Percentiles rank a stretch among this genome's conserved stretches.
phyloP scores from a whole-genome alignment of 2,329 filamentous ascomycete genomes.

The Sclerotinia sclerotiorum region DNA sequence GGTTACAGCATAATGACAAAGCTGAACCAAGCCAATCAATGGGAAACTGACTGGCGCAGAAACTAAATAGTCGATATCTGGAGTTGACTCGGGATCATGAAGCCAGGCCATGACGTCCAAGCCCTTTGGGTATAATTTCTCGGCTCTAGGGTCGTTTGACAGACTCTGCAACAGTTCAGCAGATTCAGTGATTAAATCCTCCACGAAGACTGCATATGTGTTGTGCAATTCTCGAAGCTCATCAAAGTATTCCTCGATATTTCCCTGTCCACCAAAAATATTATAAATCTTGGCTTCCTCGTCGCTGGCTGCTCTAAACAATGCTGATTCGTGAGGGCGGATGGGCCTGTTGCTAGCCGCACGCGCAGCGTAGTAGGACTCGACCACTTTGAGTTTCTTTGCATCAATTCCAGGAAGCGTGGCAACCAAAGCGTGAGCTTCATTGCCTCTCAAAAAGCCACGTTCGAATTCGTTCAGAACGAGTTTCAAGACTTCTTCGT shows the following conservation, averaged over 20 bases:
- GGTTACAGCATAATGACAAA: slow-evolving; percentile 92
- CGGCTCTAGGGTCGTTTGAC: slow-evolving; percentile 77
- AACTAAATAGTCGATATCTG: slow-evolving; percentile 90
- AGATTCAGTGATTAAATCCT: slow-evolving; percentile 76
- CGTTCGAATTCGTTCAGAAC: slow-evolving; percentile 95
- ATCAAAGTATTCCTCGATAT: slow-evolving; percentile 99
- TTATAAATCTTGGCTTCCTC: slow-evolving; percentile 83
- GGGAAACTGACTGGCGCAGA: slow-evolving; percentile 95
- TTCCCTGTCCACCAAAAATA: slow-evolving; percentile 95
- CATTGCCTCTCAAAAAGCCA: slow-evolving; percentile 90
- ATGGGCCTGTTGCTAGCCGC: slow-evolving; percentile 81
- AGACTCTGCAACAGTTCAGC: slow-evolving; percentile 86
- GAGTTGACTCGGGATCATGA: slow-evolving; percentile 82
- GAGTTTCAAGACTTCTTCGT: slow-evolving; percentile 88
- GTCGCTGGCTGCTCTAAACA: slow-evolving; percentile 84
- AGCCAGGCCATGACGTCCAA: slow-evolving; percentile 94
- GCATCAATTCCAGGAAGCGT: slow-evolving; percentile 83
- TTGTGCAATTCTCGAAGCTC: slow-evolving; percentile 88
- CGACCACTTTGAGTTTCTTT: slow-evolving; percentile 89
- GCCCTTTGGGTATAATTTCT: slow-evolving; percentile 97
- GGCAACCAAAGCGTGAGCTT: slow-evolving; percentile 87
- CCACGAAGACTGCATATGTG: slow-evolving; percentile 88
- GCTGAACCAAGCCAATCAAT: slow-evolving; percentile 91
- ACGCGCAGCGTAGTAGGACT: slow-evolving; percentile 88
- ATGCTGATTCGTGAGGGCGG: slow-evolving; percentile 88